Evolutionary conservation across 441 rosid species (phyloP), one percentile per base, ranked within the genome.

Genomic region (Corymbia citriodora): DNA sequence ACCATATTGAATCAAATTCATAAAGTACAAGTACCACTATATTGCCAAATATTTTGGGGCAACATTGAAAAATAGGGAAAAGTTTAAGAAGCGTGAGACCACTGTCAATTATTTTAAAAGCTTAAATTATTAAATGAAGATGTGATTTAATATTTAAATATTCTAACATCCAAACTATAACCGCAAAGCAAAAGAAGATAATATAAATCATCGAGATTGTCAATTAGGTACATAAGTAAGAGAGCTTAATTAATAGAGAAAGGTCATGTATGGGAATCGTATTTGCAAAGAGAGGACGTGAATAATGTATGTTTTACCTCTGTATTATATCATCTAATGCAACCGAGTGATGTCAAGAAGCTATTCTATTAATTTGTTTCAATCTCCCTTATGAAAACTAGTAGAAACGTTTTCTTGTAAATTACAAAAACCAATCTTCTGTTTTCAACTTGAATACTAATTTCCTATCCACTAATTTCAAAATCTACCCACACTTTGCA

Each of bases 401-500:
- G 31, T 0, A 13, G 70, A 63, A 63, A 63, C 5, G 4, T 31
- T 29, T 63, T 31, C 33, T 63, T 29, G 72, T 29, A 14, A 63
- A 63, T 29, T 63, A 63, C 36, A 3, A n/a, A 63, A 63, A 29
- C 1, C 72, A 63, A 29, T 63, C 1, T 63, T 63, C 72, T 8
- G 14, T 63, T 63, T 14, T 29, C 2, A 29, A 33, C 36, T 63
- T 2, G 1, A 29, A 13, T 63, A 63, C 18, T 63, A 29, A 63
- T 14, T 63, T 63, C 18, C 29, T 29, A 29, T 14, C 18, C 0
- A 5, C 2, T 0, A 63, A 63, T 63, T 1, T 9, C 36, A 0
- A 63, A 29, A 29, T 29, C 33, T 63, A 14, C 29, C 72, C 15
- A 29, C 4, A 14, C 70, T 63, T 63, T 63, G 18, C 36, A 29